Evolutionary conservation across 768 basidiomycete genomes (phyloP).

Genomic region (Mycena vitilis): DNA sequence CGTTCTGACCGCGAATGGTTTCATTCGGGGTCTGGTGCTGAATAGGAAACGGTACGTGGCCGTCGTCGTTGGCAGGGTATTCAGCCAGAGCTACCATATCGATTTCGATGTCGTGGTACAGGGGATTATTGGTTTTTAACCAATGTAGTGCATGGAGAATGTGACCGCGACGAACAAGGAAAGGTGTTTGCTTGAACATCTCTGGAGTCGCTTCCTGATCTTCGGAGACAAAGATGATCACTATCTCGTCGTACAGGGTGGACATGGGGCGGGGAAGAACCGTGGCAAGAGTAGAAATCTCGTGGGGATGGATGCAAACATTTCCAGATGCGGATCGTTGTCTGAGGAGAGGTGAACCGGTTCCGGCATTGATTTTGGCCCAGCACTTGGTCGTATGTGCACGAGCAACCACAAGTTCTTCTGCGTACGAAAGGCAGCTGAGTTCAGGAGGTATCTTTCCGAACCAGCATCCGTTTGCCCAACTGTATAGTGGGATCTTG

Average conservation of each 20-base stretch:
- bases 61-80: constrained; percentile 27
- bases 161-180: constrained; percentile 25
- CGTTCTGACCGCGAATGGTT: constrained; percentile 25
- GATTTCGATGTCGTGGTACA: constrained; percentile 23
- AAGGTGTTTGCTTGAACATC: constrained; percentile 27
- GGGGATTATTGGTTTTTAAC: background rate
- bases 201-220: constrained; percentile 17
- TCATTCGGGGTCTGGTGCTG: constrained; percentile 20
- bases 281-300: constrained; percentile 9
- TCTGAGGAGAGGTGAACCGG: background rate
- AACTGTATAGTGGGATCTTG: constrained; percentile 30
- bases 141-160: constrained; percentile 20
- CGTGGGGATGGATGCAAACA: constrained; percentile 37
- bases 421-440: constrained; percentile 11
- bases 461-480: constrained; percentile 40
- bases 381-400: constrained; percentile 11
- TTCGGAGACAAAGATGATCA: background rate
- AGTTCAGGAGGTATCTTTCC: too few species aligned
- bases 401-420: constrained; percentile 8
- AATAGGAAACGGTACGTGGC: constrained; percentile 24
- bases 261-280: constrained; percentile 24
- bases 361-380: constrained; percentile 2
- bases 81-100: constrained; percentile 17
- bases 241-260: constrained; percentile 6
- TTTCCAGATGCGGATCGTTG: constrained; percentile 32